These are phyloP conservation scores for Starmerella riodocensis DNA, from an alignment of 805 yeast genomes.

Conservation along the genomic window DNA sequence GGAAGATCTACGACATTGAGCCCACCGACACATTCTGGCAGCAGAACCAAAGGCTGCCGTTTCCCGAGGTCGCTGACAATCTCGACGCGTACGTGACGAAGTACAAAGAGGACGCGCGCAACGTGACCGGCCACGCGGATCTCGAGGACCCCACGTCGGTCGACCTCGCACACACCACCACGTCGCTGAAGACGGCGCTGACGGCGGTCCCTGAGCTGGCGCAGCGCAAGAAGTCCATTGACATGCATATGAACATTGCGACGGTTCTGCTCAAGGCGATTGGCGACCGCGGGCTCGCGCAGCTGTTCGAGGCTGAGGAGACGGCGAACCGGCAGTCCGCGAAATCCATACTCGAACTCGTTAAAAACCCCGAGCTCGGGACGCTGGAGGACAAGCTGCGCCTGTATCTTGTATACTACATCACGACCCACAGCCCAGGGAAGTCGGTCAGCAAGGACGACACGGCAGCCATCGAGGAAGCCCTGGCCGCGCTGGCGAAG, in stretches of 20 bases:
- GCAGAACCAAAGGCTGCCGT: conserved; percentile 71
- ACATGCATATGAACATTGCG: conserved; percentile 92
- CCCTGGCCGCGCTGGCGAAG: conserved; percentile 29
- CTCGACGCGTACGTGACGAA: conserved; percentile 70
- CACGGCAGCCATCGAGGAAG: conserved; percentile 50
- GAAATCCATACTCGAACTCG: conserved; percentile 41
- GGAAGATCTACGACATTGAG: conserved; percentile 62
- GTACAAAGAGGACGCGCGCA: conserved; percentile 80
- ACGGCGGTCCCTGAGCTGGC: conserved; percentile 87
- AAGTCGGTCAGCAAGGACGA: conserved; percentile 33
- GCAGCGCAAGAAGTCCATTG: conserved; percentile 73
- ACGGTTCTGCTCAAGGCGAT: conserved; percentile 70
- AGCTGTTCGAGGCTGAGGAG: conserved; percentile 90
- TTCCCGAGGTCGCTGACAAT: conserved; percentile 98
- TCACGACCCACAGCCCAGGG: conserved; percentile 28
- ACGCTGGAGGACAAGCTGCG: conserved; percentile 62
- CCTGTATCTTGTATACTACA: conserved; percentile 67
- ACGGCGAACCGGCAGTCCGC: conserved; percentile 39
- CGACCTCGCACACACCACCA: conserved; percentile 65
- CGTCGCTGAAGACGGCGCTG: conserved; percentile 69
- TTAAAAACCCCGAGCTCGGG: conserved; percentile 46
- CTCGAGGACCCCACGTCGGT: conserved; percentile 45
- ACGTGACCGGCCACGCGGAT: conserved; percentile 64
- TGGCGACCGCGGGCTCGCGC: conserved; percentile 76
- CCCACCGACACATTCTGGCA: conserved; percentile 91